A percentile compares a stretch with the other conserved stretches of the same genome.
phyloP scores from a whole-genome alignment of 2,329 filamentous ascomycete species.

The Emergomyces pasteurianus region DNA sequence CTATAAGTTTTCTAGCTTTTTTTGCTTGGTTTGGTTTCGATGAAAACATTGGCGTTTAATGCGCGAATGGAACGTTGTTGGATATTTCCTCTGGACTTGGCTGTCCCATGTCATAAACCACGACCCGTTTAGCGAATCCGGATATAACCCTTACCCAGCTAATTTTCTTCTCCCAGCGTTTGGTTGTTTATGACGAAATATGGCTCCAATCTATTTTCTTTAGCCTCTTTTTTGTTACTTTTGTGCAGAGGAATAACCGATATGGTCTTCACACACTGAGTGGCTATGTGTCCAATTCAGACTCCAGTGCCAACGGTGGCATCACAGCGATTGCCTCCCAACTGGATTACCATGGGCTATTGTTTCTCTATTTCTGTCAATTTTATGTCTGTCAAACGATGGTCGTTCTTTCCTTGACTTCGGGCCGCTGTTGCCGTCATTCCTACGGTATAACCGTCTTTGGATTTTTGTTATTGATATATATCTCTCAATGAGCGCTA shows the following conservation, averaged over 20 bases:
- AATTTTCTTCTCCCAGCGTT: not conserved
- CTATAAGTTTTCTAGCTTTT: constrained; percentile 1
- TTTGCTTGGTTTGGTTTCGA: not conserved
- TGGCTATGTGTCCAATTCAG: not conserved
- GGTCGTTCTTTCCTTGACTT: not conserved
- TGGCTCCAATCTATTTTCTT: not conserved
- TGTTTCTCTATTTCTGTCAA: not conserved
- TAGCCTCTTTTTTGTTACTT: not conserved
- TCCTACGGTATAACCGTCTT: not conserved
- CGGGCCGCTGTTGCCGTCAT: not conserved
- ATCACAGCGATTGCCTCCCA: not conserved
- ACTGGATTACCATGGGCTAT: not conserved
- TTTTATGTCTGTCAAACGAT: not conserved
- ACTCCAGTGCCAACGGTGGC: not conserved
- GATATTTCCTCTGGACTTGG: not conserved
- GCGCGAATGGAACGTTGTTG: not conserved
- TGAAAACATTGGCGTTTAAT: not conserved
- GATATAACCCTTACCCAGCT: not conserved
- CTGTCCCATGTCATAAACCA: not conserved
- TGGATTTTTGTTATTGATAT: not conserved
- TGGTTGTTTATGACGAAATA: not conserved
- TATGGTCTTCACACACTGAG: not conserved
- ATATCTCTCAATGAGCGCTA: not conserved
- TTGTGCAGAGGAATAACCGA: not conserved
- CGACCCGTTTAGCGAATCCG: not conserved